phyloP scores from a whole-genome alignment of 2,329 filamentous ascomycete genomes.

The Aspergillaceae sp. region DNA sequence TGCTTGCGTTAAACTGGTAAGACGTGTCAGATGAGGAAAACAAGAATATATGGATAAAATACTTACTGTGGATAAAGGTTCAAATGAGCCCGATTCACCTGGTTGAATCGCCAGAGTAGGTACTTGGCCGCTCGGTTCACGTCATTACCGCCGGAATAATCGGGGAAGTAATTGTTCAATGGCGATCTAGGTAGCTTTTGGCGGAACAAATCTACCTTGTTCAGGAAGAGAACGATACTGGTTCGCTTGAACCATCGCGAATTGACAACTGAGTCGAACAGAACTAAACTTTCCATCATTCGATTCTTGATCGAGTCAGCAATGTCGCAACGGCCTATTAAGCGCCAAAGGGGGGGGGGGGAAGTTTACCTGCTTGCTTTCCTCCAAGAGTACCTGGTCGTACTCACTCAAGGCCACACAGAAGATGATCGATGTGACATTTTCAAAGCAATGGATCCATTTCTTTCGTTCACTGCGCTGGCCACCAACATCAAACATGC shows the following conservation, averaged over 20 bases:
- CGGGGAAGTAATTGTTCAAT: constrained; percentile 89
- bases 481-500: constrained; percentile 98
- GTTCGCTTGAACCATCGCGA: constrained; percentile 99
- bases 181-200: constrained; percentile 85
- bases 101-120: constrained; percentile 94
- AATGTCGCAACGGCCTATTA: constrained; percentile 8
- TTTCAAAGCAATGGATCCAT: constrained; percentile 99
- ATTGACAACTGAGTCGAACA: constrained; percentile 98
- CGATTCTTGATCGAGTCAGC: constrained; percentile 62
- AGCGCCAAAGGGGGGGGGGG: background rate
- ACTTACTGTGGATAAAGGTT: constrained; percentile 96
- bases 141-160: constrained; percentile 95
- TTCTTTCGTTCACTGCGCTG: constrained; percentile 98
- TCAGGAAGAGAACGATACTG: constrained; percentile 95
- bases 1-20: constrained; percentile 73
- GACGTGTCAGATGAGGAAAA: constrained; percentile 13
- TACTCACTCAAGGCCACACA: constrained; percentile 97
- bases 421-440: constrained; percentile 98
- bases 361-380: constrained; percentile 78
- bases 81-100: constrained; percentile 91
- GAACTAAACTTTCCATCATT: constrained; percentile 95
- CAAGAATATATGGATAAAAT: constrained; percentile 1
- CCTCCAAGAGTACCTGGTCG: constrained; percentile 91
- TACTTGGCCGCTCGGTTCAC: constrained; percentile 98
- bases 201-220: constrained; percentile 98